A percentile compares a stretch with the other conserved stretches of the same genome.
Evolutionary conservation across 306 rosid species (phyloP).

Genomic region (Cucumis cinereus): DNA sequence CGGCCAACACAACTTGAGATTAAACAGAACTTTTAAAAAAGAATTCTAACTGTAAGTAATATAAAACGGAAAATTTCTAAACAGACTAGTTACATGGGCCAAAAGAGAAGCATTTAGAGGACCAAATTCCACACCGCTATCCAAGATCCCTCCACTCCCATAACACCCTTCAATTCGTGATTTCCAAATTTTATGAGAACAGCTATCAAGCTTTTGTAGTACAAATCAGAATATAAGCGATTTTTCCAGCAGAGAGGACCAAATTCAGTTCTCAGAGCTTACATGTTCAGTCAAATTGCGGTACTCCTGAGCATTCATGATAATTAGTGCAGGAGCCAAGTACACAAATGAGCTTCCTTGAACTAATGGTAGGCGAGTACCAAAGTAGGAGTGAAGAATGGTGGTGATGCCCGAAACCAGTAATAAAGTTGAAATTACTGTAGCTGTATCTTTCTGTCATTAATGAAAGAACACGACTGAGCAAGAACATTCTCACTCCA

Average conservation of each 20-base stretch:
- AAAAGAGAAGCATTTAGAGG: neutral
- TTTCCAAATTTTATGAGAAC: neutral
- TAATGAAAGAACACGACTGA: slow-evolving; percentile 6
- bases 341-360: slow-evolving; percentile 96
- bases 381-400: slow-evolving; percentile 67
- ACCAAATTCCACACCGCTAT: neutral
- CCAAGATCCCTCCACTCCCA: neutral
- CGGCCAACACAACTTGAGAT: neutral
- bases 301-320: slow-evolving; percentile 69
- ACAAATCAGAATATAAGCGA: neutral
- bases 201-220: neutral
- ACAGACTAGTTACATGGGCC: neutral
- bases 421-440: slow-evolving; percentile 76
- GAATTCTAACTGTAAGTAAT: neutral
- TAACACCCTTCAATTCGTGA: neutral
- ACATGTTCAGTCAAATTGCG: slow-evolving; percentile 78
- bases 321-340: slow-evolving; percentile 77
- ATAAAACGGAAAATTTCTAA: neutral
- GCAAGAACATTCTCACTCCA: neutral
- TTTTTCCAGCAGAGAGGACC: neutral
- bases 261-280: slow-evolving; percentile 21
- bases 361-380: slow-evolving; percentile 86
- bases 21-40: neutral
- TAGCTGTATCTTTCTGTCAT: slow-evolving; percentile 76
- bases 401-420: slow-evolving; percentile 84